Evolutionary conservation across 2,329 filamentous ascomycete species (phyloP).

Genomic region (Cordyceps militaris): DNA sequence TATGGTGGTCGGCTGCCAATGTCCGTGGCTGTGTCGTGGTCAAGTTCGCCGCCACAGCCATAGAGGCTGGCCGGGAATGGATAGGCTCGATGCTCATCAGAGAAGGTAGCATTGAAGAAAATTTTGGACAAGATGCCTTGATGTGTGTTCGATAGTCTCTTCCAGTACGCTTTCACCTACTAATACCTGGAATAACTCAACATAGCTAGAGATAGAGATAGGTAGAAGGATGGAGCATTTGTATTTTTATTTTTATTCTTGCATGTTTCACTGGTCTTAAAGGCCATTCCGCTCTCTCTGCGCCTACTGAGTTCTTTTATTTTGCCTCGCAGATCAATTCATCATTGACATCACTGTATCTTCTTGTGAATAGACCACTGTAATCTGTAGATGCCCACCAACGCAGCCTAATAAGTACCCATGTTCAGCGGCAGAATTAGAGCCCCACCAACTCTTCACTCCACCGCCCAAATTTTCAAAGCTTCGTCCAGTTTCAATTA

Average conservation of each 20-base stretch:
- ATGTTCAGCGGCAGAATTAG: constrained; percentile 24
- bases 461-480: constrained; percentile 24
- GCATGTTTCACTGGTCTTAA: too few species aligned
- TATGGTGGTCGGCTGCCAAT: constrained; percentile 77
- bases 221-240: not conserved
- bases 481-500: constrained; percentile 18
- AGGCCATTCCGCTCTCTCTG: too few species aligned
- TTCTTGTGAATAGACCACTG: too few species aligned
- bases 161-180: not conserved
- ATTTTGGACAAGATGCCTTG: constrained; percentile 75
- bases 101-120: constrained; percentile 62
- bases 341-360: too few species aligned
- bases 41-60: constrained; percentile 77
- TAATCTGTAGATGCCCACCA: not conserved
- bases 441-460: constrained; percentile 27
- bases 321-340: too few species aligned
- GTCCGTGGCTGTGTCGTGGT: constrained; percentile 81
- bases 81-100: constrained; percentile 65
- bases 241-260: not conserved
- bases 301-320: too few species aligned
- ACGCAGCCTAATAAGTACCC: not conserved
- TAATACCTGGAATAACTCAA: not conserved
- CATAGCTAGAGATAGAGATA: not conserved
- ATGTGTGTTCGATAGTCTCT: constrained; percentile 61
- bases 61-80: constrained; percentile 78